Evolutionary conservation across 805 yeast genomes (phyloP).

Genomic region (Hanseniaspora mollemarum): DNA sequence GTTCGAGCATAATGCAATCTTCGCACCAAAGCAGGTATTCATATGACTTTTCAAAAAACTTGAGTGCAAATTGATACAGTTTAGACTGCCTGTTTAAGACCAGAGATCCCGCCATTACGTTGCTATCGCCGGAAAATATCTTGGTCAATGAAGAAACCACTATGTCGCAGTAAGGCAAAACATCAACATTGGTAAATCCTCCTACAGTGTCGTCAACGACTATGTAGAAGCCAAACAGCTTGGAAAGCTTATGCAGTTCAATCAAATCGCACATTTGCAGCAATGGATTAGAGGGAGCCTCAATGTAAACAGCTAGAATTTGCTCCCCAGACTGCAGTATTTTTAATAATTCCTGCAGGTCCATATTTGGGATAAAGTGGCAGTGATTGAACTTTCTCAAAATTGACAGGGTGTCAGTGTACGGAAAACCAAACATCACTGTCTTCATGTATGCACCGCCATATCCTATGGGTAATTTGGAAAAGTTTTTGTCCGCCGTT

Average conservation of each 20-base stretch:
- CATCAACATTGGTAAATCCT: conserved; percentile 73
- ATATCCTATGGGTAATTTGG: conserved; percentile 21
- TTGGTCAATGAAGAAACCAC: conserved; percentile 81
- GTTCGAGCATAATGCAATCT: conserved; percentile 82
- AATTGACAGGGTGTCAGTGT: conserved; percentile 81
- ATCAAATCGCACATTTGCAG: conserved; percentile 70
- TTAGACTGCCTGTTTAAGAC: conserved; percentile 60
- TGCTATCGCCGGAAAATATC: conserved; percentile 86
- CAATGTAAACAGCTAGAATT: conserved; percentile 74
- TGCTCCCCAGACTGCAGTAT: conserved; percentile 51
- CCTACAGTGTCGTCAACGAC: conserved; percentile 94
- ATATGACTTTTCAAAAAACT: conserved; percentile 43
- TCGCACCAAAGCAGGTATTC: conserved; percentile 83
- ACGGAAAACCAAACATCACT: conserved; percentile 93
- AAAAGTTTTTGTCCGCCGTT: conserved; percentile 15
- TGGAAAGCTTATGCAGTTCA: conserved; percentile 53
- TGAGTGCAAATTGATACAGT: conserved; percentile 38
- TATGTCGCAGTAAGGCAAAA: conserved; percentile 72
- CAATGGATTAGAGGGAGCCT: conserved; percentile 91
- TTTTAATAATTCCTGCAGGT: conserved; percentile 50
- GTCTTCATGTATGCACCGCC: conserved; percentile 41
- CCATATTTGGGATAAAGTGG: conserved; percentile 59
- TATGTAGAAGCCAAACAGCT: conserved; percentile 59
- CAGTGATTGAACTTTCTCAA: conserved; percentile 86
- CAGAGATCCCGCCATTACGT: conserved; percentile 88